Evolutionary conservation across 352 stramenopile species (phyloP).

Genomic region (Globisporangium ultimum): DNA sequence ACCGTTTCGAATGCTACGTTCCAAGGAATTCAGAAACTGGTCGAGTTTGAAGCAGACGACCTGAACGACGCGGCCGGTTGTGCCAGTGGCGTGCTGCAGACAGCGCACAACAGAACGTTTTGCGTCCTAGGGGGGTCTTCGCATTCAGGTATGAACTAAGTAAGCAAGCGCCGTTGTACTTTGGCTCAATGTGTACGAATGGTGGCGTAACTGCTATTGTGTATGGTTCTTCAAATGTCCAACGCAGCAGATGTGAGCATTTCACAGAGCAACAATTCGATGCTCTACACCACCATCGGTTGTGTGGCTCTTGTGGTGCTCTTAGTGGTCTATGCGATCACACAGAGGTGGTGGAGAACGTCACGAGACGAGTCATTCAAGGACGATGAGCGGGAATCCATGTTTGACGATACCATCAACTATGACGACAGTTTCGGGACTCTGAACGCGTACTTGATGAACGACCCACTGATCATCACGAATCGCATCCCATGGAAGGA

Average conservation of each 20-base stretch:
- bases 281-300: constrained; percentile 17
- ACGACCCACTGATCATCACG: constrained; percentile 58
- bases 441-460: constrained; percentile 51
- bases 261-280: too few relatives aligned
- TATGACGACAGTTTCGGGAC: constrained; percentile 51
- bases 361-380: constrained; percentile 28
- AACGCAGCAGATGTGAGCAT: too few relatives aligned
- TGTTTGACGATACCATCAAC: constrained; percentile 51
- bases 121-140: constrained; percentile 21
- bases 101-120: constrained; percentile 30
- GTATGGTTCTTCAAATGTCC: too few relatives aligned
- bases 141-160: neutral
- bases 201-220: too few relatives aligned
- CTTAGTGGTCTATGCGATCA: constrained; percentile 35
- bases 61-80: constrained; percentile 22
- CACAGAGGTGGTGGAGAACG: constrained; percentile 27
- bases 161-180: too few relatives aligned
- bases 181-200: too few relatives aligned
- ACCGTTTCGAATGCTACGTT: constrained; percentile 42
- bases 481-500: constrained; percentile 63
- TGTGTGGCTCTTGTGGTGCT: constrained; percentile 43
- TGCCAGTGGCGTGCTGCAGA: constrained; percentile 43
- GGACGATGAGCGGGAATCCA: constrained; percentile 37
- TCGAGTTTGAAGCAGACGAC: constrained; percentile 38
- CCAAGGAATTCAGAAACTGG: constrained; percentile 34